Base-by-base conservation (phyloP, 2,329 filamentous ascomycete genomes). In the Verticillium isaacii region DNA sequence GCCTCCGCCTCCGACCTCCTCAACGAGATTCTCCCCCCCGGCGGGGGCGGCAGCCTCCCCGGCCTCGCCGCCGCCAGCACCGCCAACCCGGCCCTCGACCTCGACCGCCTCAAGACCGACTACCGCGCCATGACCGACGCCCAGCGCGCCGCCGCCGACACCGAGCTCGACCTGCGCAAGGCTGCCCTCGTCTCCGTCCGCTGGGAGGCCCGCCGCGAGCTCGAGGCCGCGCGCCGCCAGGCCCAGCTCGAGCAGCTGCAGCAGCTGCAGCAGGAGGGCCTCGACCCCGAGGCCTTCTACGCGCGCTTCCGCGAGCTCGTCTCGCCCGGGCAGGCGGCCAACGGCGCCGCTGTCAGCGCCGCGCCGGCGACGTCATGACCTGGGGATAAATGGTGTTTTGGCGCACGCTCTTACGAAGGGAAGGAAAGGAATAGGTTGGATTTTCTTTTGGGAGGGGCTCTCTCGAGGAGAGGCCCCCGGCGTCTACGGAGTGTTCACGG, bases 51-150 rank as follows among this genome's bases (percentile, higher is more conserved):
- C 23, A 12, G 19, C 54, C 5, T 11, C 25, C 12, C 19, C 14
- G 23, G 23, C 54, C 54, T 34, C 25, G 15, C 25, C 15, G 32
- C 32, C 9, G 29, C 54, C 54, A 32, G 25, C 5, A 25, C 45
- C 25, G n/a, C 41, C n/a, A 32, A 29, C 29, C n/a, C 29, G 17
- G 41, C 41, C 58, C 41, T 59, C 29, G 58, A 59, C 58, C 58
- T 59, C 41, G 58, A 59, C 9, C 58, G 58, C 41, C 58, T 59
- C 45, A 59, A 59, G 45, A n/a, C 58, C 41, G 58, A 59, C 39
- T 59, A 59, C 58, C 58, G 58, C 41, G 39, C 32, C 58, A 59
- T 59, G 58, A 29, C 58, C 58, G 58, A 59, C n/a, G 58, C 58
- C n/a, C 32, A 50, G 45, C 58, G 58, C 29, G 25, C 25, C 58